Evolutionary conservation across 139 green algal genomes (phyloP), one percentile per base, ranked within the genome.

Genomic region (Mesotaenium endlicherianum): DNA sequence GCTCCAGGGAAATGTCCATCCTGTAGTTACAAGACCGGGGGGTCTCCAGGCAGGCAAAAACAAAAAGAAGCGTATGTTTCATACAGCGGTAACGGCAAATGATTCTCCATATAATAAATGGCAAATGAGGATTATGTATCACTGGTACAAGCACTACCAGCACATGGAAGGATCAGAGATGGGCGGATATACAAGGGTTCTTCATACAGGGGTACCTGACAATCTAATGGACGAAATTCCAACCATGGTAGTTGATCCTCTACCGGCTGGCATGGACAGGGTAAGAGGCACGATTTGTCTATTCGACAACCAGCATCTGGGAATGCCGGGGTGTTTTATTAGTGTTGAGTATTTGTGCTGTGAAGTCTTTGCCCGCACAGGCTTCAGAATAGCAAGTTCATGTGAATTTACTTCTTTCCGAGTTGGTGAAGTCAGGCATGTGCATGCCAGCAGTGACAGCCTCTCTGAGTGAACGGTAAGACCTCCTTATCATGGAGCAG

Each of bases 221-320:
- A 92, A 98, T 38, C 90, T 98, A 30, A 97, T 99, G 92, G 91
- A 95, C 60, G 94, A 98, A 83, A 95, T 99, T 11, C 96, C 96
- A 30, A 98, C 96, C 6, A 92, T 96, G 75, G 92, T 99, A 55
- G 95, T 93, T 8, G 84, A 97, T 1, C 82, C 82, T 34, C 55
- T 88, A 47, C 82, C 82, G 0, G 49, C 57, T 72, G 67, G 92
- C 92, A 77, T 92, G 93, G 55, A 91, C 44, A 84, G 92, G 77
- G 89, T 87, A 3, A 59, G 70, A 0, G 36, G 36, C 34, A 68
- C 26, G 53, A 20, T 31, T 64, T 64, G 53, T 34, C n/a, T n/a
- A n/a, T n/a, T n/a, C n/a, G n/a, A n/a, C n/a, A n/a, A n/a, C n/a
- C n/a, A n/a, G n/a, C n/a, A n/a, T n/a, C n/a, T n/a, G n/a, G n/a